phyloP scores from a whole-genome alignment of 202 grass and related monocot species.

The Dendrocalamus latiflorus region DNA sequence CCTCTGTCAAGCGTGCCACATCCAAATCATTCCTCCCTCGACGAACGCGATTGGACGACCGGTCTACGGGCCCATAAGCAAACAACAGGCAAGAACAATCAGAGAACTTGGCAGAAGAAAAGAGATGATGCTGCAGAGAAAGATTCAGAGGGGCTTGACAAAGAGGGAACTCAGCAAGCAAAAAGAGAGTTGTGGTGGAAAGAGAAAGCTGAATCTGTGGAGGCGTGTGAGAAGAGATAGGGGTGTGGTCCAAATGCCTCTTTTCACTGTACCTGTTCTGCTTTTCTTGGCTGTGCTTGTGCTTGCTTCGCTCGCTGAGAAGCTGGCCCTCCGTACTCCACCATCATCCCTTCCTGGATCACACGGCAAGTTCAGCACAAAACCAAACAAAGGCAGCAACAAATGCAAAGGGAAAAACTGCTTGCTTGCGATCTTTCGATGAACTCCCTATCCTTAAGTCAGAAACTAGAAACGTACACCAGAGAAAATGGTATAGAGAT shows the following conservation, averaged over 20 bases:
- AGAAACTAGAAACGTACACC: conserved; percentile 12
- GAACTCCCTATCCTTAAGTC: conserved; percentile 16
- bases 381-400: conserved; percentile 33
- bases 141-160: conserved; percentile 33
- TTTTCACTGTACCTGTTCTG: conserved; percentile 51
- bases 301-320: conserved; percentile 53
- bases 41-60: conserved; percentile 5
- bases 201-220: conserved; percentile 35
- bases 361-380: conserved; percentile 41
- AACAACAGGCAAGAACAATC: conserved; percentile 31
- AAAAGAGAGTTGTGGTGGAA: conserved; percentile 11
- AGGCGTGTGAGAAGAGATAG: background rate
- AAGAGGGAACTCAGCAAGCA: conserved; percentile 9
- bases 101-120: conserved; percentile 32
- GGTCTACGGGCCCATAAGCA: conserved; percentile 29
- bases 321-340: conserved; percentile 59
- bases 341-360: conserved; percentile 42
- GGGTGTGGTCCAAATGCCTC: conserved; percentile 29
- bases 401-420: conserved; percentile 31
- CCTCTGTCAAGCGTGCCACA: conserved; percentile 54
- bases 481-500: background rate
- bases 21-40: conserved; percentile 56
- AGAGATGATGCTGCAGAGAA: conserved; percentile 33
- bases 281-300: conserved; percentile 63
- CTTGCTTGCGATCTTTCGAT: conserved; percentile 28